These are phyloP conservation scores for Torulaspora globosa DNA, from an alignment of 1,139 yeast species.

Conservation along the genomic window DNA sequence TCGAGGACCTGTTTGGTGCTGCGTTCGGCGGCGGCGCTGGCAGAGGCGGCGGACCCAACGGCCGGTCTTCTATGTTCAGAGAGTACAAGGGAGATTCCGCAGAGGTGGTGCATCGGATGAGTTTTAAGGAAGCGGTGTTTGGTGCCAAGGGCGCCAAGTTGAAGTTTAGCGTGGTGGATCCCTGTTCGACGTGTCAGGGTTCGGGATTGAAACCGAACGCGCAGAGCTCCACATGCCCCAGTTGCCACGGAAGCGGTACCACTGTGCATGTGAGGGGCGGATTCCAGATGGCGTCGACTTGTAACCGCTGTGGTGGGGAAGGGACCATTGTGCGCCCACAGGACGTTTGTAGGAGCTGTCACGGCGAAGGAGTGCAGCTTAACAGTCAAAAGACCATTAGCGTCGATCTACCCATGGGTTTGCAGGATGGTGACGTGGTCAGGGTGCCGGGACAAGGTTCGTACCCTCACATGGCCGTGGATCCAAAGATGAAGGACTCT, in stretches of 20 bases:
- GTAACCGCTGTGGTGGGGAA: conserved; percentile 80
- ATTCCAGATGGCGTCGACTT: conserved; percentile 94
- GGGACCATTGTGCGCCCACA: conserved; percentile 71
- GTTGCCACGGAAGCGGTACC: conserved; percentile 94
- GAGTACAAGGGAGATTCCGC: conserved; percentile 88
- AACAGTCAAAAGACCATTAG: conserved; percentile 63
- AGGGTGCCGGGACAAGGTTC: conserved; percentile 90
- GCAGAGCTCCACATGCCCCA: conserved; percentile 70
- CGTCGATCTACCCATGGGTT: conserved; percentile 84
- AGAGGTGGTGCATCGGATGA: conserved; percentile 68
- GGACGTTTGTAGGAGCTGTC: conserved; percentile 76
- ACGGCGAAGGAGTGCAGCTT: conserved; percentile 76
- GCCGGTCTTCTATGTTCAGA: conserved; percentile 44
- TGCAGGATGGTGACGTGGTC: conserved; percentile 79
- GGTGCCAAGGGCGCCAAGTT: conserved; percentile 65
- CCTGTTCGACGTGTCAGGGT: conserved; percentile 78
- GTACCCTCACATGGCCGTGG: conserved; percentile 70
- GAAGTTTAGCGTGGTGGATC: conserved; percentile 68
- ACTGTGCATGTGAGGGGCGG: conserved; percentile 89
- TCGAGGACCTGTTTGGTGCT: conserved; percentile 83
- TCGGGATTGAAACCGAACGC: conserved; percentile 78
- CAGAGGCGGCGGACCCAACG: conserved; percentile 34
- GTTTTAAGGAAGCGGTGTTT: conserved; percentile 82
- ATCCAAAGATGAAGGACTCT: conserved; percentile 40
- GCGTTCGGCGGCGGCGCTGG: conserved; percentile 55